These are phyloP conservation scores for Amaranthus cruentus DNA, from an alignment of 148 eudicot genomes.

Conservation along the genomic window DNA sequence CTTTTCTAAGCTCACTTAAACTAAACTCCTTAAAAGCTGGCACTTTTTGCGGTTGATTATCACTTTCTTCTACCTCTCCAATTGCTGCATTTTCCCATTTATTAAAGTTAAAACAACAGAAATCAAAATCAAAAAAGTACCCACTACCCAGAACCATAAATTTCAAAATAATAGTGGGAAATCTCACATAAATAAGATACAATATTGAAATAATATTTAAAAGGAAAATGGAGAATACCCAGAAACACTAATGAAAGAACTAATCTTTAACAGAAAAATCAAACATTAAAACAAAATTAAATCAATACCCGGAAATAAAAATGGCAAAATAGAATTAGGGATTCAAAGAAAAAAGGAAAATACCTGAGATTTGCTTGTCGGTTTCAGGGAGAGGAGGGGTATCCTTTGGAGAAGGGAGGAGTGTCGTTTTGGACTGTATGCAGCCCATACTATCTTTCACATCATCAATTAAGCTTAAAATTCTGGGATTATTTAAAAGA, in stretches of 20 bases:
- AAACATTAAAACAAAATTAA: background rate
- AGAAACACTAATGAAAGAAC: background rate
- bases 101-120: background rate
- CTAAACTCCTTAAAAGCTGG: conserved; percentile 40
- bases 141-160: background rate
- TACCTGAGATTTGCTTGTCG: conserved; percentile 33
- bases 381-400: conserved; percentile 31
- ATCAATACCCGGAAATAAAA: conserved; percentile 18
- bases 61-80: conserved; percentile 32
- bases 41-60: conserved; percentile 24
- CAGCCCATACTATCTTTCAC: conserved; percentile 42
- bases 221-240: too few species aligned
- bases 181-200: background rate
- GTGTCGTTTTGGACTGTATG: conserved; percentile 56
- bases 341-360: background rate
- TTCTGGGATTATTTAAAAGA: background rate
- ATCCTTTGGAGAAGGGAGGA: conserved; percentile 38
- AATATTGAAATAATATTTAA: too few species aligned
- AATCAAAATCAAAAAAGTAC: background rate
- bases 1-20: conserved; percentile 40
- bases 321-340: conserved; percentile 9
- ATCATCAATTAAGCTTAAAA: conserved; percentile 15
- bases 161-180: background rate
- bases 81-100: conserved; percentile 20
- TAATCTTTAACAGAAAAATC: background rate